Evolutionary conservation across 1,139 yeast species (phyloP).

Genomic region (Suhomyces kunorum): DNA sequence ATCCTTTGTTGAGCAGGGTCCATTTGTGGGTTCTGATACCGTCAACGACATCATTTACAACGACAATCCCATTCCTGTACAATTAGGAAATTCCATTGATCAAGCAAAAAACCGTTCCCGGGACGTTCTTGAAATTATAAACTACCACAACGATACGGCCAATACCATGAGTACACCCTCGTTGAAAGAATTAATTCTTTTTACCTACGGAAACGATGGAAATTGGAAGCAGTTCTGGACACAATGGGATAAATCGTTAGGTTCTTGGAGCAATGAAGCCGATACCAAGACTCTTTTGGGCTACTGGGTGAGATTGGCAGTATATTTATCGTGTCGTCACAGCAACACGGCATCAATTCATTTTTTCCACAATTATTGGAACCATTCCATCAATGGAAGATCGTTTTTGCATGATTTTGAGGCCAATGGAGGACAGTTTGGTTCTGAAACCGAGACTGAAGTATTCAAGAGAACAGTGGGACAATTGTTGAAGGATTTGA

Average conservation of each 20-base stretch:
- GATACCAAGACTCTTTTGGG: constrained; percentile 15
- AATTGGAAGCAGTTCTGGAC: constrained; percentile 45
- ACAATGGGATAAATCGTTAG: constrained; percentile 35
- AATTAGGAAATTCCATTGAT: constrained; percentile 13
- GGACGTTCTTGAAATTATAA: constrained; percentile 32
- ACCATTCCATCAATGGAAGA: constrained; percentile 22
- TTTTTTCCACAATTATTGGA: constrained; percentile 39
- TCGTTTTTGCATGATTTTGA: constrained; percentile 28
- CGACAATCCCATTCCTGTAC: constrained; percentile 14
- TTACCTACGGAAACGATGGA: constrained; percentile 42
- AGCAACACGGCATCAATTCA: constrained; percentile 30
- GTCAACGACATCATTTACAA: constrained; percentile 30
- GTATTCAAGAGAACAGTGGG: constrained; percentile 27
- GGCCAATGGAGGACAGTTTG: constrained; percentile 20
- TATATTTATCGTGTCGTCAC: constrained; percentile 36
- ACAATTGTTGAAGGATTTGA: constrained; percentile 20
- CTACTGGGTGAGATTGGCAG: constrained; percentile 39
- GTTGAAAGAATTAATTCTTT: constrained; percentile 36
- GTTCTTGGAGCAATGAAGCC: constrained; percentile 16
- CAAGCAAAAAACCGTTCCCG: constrained; percentile 34
- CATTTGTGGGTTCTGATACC: constrained; percentile 27
- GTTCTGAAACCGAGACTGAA: constrained; percentile 23
- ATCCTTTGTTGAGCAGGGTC: constrained; percentile 19
- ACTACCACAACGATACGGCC: constrained; percentile 20
- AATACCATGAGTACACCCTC: constrained; percentile 18